Percentiles rank a stretch among this genome's conserved stretches.
phyloP scores from a whole-genome alignment of 345 rosid genomes.

The Geranium rotundifolium region DNA sequence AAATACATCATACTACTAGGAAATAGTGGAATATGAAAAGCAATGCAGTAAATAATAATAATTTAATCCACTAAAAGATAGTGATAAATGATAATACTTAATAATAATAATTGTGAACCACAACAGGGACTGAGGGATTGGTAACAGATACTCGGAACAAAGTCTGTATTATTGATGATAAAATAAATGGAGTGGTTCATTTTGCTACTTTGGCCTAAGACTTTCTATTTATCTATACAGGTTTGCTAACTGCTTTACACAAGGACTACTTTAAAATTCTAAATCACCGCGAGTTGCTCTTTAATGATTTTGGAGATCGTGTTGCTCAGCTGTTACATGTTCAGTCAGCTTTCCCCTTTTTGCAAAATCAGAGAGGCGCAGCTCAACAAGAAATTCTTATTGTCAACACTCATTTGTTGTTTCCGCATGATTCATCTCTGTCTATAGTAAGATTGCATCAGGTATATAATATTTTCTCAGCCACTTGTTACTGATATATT shows the following conservation, averaged over 20 bases:
- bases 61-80: no score
- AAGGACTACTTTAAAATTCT: constrained; percentile 54
- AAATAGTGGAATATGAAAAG: no score
- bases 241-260: constrained; percentile 70
- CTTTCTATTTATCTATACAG: constrained; percentile 19
- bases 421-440: constrained; percentile 78
- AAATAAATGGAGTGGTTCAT: neutral
- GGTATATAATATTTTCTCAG: constrained; percentile 26
- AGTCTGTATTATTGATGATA: neutral
- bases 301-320: constrained; percentile 84
- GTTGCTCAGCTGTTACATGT: constrained; percentile 92
- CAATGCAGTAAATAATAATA: no score
- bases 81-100: no score
- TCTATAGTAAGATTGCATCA: constrained; percentile 76
- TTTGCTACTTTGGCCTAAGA: neutral
- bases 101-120: no score
- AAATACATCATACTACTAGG: no score
- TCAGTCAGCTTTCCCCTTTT: constrained; percentile 42
- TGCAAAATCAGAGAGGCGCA: constrained; percentile 20
- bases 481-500: neutral
- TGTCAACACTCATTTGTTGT: constrained; percentile 82
- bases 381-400: constrained; percentile 63
- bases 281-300: constrained; percentile 57
- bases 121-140: no score
- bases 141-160: no score